Conservation (phyloP, 2,329 filamentous ascomycete genomes). For the Trichoderma brevicompactum region DNA sequence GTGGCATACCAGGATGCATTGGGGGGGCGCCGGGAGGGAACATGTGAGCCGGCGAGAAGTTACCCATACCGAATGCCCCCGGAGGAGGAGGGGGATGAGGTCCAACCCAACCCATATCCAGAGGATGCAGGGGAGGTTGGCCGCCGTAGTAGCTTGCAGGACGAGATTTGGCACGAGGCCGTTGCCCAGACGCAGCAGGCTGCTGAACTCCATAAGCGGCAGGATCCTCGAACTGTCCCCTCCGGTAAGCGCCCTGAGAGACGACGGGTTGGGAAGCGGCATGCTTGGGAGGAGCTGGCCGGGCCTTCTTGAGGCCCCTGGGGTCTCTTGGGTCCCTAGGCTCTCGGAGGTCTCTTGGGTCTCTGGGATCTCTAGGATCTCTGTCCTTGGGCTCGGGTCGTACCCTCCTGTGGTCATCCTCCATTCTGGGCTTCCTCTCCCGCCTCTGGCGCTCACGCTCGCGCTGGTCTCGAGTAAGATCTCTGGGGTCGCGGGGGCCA, state of each 20-base stretch:
- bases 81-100: slow-evolving; percentile 36
- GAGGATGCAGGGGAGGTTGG: slow-evolving; percentile 38
- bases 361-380: slow-evolving; percentile 35
- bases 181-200: slow-evolving; percentile 39
- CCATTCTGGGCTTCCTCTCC: slow-evolving; percentile 35
- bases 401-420: slow-evolving; percentile 31
- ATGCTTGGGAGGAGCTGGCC: slow-evolving; percentile 40
- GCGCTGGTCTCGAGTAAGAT: slow-evolving; percentile 36
- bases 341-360: not conserved
- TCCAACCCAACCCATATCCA: slow-evolving; percentile 38
- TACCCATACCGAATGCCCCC: slow-evolving; percentile 35
- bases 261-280: slow-evolving; percentile 42
- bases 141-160: slow-evolving; percentile 46
- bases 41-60: slow-evolving; percentile 40
- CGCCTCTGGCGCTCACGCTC: slow-evolving; percentile 35
- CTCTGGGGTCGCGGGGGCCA: slow-evolving; percentile 29
- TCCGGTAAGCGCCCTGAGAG: slow-evolving; percentile 38
- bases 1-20: slow-evolving; percentile 36
- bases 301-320: slow-evolving; percentile 38
- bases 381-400: slow-evolving; percentile 28
- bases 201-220: slow-evolving; percentile 45
- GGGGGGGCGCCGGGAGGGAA: slow-evolving; percentile 31
- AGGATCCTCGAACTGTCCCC: slow-evolving; percentile 43
- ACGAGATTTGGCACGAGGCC: slow-evolving; percentile 42
- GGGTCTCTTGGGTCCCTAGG: slow-evolving; percentile 33